Base-by-base conservation (phyloP, 805 yeast species). In the Ogataea populi-albae region DNA sequence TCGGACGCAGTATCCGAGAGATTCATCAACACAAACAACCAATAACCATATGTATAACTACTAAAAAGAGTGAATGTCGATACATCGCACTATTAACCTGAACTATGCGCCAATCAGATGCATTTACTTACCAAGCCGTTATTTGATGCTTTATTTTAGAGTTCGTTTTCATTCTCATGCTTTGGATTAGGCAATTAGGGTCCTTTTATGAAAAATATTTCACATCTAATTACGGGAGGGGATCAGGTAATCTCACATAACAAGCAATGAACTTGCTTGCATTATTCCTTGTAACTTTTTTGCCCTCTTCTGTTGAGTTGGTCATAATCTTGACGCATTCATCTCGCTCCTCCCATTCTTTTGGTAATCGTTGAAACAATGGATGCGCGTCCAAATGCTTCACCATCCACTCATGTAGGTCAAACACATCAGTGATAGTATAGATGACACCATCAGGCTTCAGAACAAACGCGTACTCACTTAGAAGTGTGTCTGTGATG, bases 251-350 rank as follows among this genome's bases (percentile, higher is more conserved):
- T 59, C 95, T 74, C 61, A 68, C 76, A 59, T 79, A 89, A 55
- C 98, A 93, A 15, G 97, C 97, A 23, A 88, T 73, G 61, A 71
- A 93, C 59, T 93, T 93, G 45, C 68, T 69, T 20, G 98, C 98
- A 26, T 81, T 73, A 57, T 93, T 93, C 54, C 98, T 77, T 30
- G 79, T 81, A 23, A 93, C 98, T 63, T 93, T 93, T 65, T 93
- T 89, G 40, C 98, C 98, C 63, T 93, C 98, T 62, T 93, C 98
- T 1, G 98, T 93, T n/a, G 93, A 81, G 42, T 81, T 79, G 40
- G 77, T 77, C 98, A 93, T 93, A 33, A 86, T 75, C 42, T 73
- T 64, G 16, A 89, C 98, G 64, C 98, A 89, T 44, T 66, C 65
- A 61, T 93, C 98, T 16, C 68, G 62, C 3, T 61, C 58, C 62